A percentile compares a stretch with the other conserved stretches of the same genome.
phyloP scores from a whole-genome alignment of 2,329 filamentous ascomycete genomes.

The Aspergillus aculeatus region DNA sequence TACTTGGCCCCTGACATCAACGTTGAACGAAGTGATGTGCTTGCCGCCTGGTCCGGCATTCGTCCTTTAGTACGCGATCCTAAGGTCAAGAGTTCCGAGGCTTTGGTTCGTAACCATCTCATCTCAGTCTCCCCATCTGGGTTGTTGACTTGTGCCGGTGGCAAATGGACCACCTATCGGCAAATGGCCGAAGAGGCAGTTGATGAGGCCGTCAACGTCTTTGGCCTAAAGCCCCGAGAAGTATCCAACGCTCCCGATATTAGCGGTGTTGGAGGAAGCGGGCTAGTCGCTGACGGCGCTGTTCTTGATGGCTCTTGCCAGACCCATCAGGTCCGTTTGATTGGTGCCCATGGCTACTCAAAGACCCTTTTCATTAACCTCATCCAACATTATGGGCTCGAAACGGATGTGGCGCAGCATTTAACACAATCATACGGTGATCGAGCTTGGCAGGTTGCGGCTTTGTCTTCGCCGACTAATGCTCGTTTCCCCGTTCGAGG shows the following conservation, averaged over 20 bases:
- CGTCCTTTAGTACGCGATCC: conserved; percentile 83
- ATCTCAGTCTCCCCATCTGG: conserved; percentile 77
- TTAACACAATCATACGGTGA: conserved; percentile 86
- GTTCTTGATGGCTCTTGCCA: conserved; percentile 73
- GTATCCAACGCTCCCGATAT: conserved; percentile 63
- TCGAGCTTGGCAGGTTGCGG: conserved; percentile 85
- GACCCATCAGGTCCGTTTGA: conserved; percentile 76
- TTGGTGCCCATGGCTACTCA: conserved; percentile 83
- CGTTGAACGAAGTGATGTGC: conserved; percentile 79
- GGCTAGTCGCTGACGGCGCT: conserved; percentile 68
- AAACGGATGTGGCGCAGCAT: conserved; percentile 89
- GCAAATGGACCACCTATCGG: conserved; percentile 91
- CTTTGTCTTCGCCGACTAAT: conserved; percentile 73
- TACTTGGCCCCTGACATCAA: conserved; percentile 83
- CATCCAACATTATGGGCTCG: conserved; percentile 88
- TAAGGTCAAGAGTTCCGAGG: conserved; percentile 80
- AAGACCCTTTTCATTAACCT: conserved; percentile 93
- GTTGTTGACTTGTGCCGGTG: conserved; percentile 79
- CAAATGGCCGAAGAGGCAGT: conserved; percentile 92
- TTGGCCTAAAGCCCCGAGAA: conserved; percentile 60
- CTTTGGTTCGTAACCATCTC: conserved; percentile 82
- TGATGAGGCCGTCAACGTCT: conserved; percentile 71
- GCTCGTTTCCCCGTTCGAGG: conserved; percentile 80
- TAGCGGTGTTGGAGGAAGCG: conserved; percentile 69
- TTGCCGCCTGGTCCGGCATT: conserved; percentile 87